A percentile compares a stretch with the other conserved stretches of the same genome.
Evolutionary conservation across 805 yeast genomes (phyloP).

Genomic region (Citeromyces nyonsensis): DNA sequence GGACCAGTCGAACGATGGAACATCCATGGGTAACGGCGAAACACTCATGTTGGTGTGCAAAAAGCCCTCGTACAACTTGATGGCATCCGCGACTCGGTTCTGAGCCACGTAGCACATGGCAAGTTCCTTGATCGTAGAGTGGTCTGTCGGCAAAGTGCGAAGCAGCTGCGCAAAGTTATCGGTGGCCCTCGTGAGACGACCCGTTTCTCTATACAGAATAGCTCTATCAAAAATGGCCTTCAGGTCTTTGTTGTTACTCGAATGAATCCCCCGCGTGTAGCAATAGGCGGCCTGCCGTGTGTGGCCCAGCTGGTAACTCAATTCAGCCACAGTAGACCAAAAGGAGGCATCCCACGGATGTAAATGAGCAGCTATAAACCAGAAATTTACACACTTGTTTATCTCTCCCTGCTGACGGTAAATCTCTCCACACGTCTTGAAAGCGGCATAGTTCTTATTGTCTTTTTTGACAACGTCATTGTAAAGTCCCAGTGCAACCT

Average conservation of each 20-base stretch:
- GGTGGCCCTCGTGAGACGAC: conserved; percentile 55
- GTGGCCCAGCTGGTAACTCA: conserved; percentile 50
- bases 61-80: conserved; percentile 48
- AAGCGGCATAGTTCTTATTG: conserved; percentile 67
- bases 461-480: conserved; percentile 65
- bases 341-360: conserved; percentile 62
- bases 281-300: conserved; percentile 68
- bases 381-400: conserved; percentile 61
- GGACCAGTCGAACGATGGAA: conserved; percentile 69
- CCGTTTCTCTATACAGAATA: conserved; percentile 46
- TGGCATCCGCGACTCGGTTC: conserved; percentile 57
- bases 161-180: conserved; percentile 55
- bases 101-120: conserved; percentile 37
- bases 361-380: conserved; percentile 73
- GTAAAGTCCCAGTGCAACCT: conserved; percentile 42
- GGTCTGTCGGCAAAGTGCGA: conserved; percentile 38
- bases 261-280: conserved; percentile 46
- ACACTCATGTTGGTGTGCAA: conserved; percentile 38
- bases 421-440: conserved; percentile 79
- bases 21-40: conserved; percentile 6
- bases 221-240: conserved; percentile 52
- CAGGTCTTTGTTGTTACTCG: conserved; percentile 26
- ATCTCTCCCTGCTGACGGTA: conserved; percentile 49
- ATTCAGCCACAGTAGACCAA: conserved; percentile 66
- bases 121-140: conserved; percentile 42